These are phyloP conservation scores for Lyophyllum shimeji DNA, from an alignment of 768 basidiomycete species.

Conservation along the genomic window DNA sequence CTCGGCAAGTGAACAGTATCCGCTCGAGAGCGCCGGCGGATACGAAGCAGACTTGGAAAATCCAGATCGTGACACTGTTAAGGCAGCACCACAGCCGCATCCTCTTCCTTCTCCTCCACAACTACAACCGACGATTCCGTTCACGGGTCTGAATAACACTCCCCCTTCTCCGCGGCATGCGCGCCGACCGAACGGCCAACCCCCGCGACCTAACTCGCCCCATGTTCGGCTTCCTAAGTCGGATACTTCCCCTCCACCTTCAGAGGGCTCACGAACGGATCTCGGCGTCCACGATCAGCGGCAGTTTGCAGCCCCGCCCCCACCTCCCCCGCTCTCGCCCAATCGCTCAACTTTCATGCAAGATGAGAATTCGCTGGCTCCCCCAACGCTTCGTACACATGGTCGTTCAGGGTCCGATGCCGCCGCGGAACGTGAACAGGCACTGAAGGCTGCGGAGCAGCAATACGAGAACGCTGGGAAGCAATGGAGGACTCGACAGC, in stretches of 20 bases:
- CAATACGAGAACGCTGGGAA: slow-evolving; percentile 28
- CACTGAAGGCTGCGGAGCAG: slow-evolving; percentile 39
- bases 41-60: slow-evolving; percentile 75
- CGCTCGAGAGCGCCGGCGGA: slow-evolving; percentile 52
- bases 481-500: slow-evolving; percentile 30
- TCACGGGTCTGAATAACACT: slow-evolving; percentile 15
- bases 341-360: slow-evolving; percentile 36
- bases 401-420: slow-evolving; percentile 52
- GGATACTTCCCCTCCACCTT: slow-evolving; percentile 34
- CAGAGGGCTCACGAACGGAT: slow-evolving; percentile 17
- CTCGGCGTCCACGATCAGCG: slow-evolving; percentile 1
- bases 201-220: slow-evolving; percentile 35
- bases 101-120: slow-evolving; percentile 24
- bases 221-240: slow-evolving; percentile 27
- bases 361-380: slow-evolving; percentile 38
- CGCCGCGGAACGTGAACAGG: slow-evolving; percentile 46
- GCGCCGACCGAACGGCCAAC: slow-evolving; percentile 35
- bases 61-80: slow-evolving; percentile 47
- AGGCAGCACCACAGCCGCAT: slow-evolving; percentile 37
- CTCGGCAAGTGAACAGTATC: slow-evolving; percentile 61
- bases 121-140: slow-evolving; percentile 21
- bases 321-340: slow-evolving; percentile 48
- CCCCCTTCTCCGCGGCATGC: slow-evolving; percentile 39
- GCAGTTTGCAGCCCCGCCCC: slow-evolving; percentile 26
- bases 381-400: slow-evolving; percentile 34